These are phyloP conservation scores for Aspergillus diversus DNA, from an alignment of 495 filamentous ascomycete genomes.

Conservation along the genomic window DNA sequence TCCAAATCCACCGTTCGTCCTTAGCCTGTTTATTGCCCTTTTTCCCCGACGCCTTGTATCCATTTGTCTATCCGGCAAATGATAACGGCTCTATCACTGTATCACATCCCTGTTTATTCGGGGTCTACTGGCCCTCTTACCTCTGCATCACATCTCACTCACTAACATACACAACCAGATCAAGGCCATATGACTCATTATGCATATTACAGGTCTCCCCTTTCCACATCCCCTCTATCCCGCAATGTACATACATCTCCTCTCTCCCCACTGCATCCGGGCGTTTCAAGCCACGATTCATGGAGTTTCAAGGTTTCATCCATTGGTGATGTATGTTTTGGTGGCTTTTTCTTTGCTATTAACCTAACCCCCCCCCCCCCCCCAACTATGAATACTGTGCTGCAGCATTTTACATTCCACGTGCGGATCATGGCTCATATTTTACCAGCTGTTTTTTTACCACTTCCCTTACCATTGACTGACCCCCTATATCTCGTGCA, in stretches of 20 bases:
- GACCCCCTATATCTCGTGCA: background rate
- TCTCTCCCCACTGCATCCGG: background rate
- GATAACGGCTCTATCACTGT: background rate
- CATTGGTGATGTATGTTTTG: background rate
- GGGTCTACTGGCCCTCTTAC: background rate
- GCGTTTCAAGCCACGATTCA: background rate
- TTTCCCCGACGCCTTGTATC: background rate
- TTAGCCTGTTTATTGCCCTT: background rate
- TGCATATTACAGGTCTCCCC: background rate
- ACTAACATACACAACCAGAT: background rate
- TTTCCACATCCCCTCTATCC: background rate
- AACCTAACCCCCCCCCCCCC: background rate
- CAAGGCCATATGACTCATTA: background rate
- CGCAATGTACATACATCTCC: conserved; percentile 12
- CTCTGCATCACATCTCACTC: background rate
- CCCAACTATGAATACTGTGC: background rate
- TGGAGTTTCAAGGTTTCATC: conserved; percentile 7
- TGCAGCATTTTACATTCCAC: background rate
- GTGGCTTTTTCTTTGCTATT: background rate
- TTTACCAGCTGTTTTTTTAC: background rate
- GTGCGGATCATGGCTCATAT: background rate
- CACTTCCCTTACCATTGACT: background rate
- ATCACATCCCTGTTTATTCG: background rate
- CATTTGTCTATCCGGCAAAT: background rate
- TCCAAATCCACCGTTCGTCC: background rate